phyloP scores from a whole-genome alignment of 2,329 filamentous ascomycete species.

The Cytospora leucostoma region DNA sequence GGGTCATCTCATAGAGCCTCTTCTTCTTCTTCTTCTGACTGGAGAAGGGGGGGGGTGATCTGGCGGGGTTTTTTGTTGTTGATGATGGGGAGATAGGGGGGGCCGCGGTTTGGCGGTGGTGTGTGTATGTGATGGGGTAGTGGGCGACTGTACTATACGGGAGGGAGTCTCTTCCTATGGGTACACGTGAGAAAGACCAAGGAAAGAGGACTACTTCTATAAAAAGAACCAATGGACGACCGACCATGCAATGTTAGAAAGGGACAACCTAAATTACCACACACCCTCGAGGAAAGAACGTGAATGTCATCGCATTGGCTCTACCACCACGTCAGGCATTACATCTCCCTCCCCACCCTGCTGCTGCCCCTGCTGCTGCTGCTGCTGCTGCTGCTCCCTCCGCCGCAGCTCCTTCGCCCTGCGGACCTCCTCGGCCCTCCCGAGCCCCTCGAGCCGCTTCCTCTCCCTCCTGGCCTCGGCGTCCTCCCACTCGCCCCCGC shows the following conservation, averaged over 20 bases:
- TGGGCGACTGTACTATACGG: not conserved
- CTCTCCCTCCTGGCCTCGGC: slow-evolving; percentile 52
- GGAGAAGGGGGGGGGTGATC: slow-evolving; percentile 20
- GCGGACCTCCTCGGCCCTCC: slow-evolving; percentile 47
- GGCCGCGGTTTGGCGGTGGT: not conserved
- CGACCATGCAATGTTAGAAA: slow-evolving; percentile 1
- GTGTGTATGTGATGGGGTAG: not conserved
- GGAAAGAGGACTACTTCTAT: not conserved
- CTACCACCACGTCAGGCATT: slow-evolving; percentile 12
- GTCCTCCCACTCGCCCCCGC: slow-evolving; percentile 56
- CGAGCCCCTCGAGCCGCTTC: slow-evolving; percentile 60
- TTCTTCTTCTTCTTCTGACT: too few species aligned
- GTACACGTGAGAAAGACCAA: not conserved
- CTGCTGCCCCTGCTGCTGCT: too few species aligned
- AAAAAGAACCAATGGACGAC: not conserved
- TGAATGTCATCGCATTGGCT: slow-evolving; percentile 7
- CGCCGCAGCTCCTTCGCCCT: slow-evolving; percentile 45
- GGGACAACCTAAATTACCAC: not conserved
- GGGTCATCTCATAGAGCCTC: slow-evolving; percentile 60
- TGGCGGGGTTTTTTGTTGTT: not conserved
- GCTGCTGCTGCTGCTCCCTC: slow-evolving; percentile 23
- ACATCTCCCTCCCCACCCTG: slow-evolving; percentile 10
- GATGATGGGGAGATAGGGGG: not conserved
- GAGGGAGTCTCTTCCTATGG: not conserved
- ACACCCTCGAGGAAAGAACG: not conserved